These are phyloP conservation scores for Vararia minispora DNA, from an alignment of 768 basidiomycete genomes.

Conservation along the genomic window DNA sequence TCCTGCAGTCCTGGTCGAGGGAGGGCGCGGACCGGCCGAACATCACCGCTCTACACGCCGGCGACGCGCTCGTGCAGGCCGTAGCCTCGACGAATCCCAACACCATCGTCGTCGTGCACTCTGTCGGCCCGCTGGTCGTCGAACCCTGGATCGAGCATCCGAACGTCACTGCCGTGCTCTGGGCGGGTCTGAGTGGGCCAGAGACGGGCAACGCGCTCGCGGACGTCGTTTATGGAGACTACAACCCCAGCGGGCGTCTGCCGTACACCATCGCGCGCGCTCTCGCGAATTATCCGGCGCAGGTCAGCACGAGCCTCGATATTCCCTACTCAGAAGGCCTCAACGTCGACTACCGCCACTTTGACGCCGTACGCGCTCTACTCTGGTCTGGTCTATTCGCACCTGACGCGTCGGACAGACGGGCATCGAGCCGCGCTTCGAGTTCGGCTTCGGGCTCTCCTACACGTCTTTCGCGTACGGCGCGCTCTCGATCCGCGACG, in stretches of 20 bases:
- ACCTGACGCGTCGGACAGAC: constrained; percentile 25
- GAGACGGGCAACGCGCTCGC: constrained; percentile 55
- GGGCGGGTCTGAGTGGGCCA: constrained; percentile 52
- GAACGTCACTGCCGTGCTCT: constrained; percentile 52
- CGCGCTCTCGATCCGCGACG: constrained; percentile 35
- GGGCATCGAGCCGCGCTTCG: constrained; percentile 69
- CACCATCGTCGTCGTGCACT: constrained; percentile 73
- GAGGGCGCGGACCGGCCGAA: constrained; percentile 29
- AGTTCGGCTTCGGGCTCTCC: constrained; percentile 84
- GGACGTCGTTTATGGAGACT: constrained; percentile 66
- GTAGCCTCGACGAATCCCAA: constrained; percentile 64
- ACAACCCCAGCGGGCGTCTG: constrained; percentile 64
- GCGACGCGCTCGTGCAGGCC: constrained; percentile 30
- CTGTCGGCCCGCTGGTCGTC: constrained; percentile 60
- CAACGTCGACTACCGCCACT: constrained; percentile 26
- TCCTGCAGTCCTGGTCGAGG: constrained; percentile 26
- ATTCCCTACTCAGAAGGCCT: constrained; percentile 55
- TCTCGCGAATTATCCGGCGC: constrained; percentile 38
- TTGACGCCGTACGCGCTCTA: constrained; percentile 21
- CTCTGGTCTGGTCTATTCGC: constrained; percentile 7
- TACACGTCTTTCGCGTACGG: constrained; percentile 78
- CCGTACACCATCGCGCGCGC: constrained; percentile 65
- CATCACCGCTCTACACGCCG: constrained; percentile 27
- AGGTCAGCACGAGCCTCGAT: constrained; percentile 23
- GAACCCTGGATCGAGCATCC: constrained; percentile 68